A percentile compares a stretch with the other conserved stretches of the same genome.
These are phyloP conservation scores for Tylopilus rubrobrunneus DNA, from an alignment of 768 basidiomycete species.

Conservation along the genomic window DNA sequence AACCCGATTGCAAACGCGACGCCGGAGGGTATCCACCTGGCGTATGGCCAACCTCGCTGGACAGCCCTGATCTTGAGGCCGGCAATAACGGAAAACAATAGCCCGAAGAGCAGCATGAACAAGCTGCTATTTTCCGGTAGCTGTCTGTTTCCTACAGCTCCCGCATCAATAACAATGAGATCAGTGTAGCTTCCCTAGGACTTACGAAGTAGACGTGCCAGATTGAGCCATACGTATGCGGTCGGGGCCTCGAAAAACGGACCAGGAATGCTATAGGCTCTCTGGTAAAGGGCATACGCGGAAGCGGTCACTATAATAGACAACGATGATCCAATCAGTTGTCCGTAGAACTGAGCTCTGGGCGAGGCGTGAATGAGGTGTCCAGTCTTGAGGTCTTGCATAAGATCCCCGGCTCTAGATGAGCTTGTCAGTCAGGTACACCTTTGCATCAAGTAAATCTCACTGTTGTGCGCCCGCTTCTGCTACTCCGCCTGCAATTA, in stretches of 20 bases:
- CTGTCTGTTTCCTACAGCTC: conserved; percentile 64
- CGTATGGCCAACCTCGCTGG: conserved; percentile 45
- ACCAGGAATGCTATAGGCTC: conserved; percentile 84
- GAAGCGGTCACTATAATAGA: conserved; percentile 88
- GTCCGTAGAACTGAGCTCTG: conserved; percentile 90
- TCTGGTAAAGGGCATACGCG: conserved; percentile 83
- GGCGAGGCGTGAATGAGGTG: conserved; percentile 91
- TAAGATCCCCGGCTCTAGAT: conserved; percentile 86
- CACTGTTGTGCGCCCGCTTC: conserved; percentile 94
- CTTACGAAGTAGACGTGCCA: conserved; percentile 74
- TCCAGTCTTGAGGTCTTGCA: conserved; percentile 98
- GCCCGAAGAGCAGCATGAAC: conserved; percentile 80
- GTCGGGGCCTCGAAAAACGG: conserved; percentile 96
- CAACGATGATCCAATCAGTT: conserved; percentile 84
- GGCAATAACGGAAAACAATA: conserved; percentile 66
- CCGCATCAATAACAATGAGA: conserved; percentile 1
- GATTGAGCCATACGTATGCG: conserved; percentile 87
- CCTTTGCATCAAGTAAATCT: conserved; percentile 17
- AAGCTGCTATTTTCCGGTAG: conserved; percentile 68
- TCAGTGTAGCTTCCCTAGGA: conserved; percentile 1
- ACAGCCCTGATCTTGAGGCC: conserved; percentile 60
- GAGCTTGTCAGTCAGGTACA: conserved; percentile 1
- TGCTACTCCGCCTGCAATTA: conserved; percentile 95
- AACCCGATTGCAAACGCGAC: conserved; percentile 96
- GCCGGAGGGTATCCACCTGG: conserved; percentile 87